A percentile compares a stretch with the other conserved stretches of the same genome.
phyloP scores from a whole-genome alignment of 345 rosid species.

The Eutrema heterophyllum region DNA sequence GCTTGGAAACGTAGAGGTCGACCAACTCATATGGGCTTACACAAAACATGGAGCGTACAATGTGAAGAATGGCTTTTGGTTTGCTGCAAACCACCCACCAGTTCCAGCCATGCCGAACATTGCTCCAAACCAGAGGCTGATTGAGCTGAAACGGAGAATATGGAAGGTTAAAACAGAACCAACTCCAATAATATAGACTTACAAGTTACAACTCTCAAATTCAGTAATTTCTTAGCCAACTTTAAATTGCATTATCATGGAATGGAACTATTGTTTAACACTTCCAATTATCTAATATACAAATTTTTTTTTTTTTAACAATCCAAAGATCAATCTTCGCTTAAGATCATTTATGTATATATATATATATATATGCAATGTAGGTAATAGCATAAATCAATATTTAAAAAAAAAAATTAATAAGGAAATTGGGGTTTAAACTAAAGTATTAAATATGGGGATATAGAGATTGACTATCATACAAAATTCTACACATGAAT shows the following conservation, averaged over 20 bases:
- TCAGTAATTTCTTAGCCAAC: not conserved
- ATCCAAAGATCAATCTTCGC: not conserved
- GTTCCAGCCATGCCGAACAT: no score
- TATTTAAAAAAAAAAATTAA: not conserved
- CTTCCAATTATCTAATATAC: not conserved
- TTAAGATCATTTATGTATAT: not conserved
- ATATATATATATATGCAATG: no score
- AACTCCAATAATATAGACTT: not conserved
- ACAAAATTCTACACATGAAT: not conserved
- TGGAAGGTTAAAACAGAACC: no score
- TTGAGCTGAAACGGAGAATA: no score
- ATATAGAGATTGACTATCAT: not conserved
- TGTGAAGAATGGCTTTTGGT: no score
- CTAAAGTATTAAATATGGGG: not conserved
- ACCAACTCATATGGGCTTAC: no score
- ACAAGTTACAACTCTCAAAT: constrained; percentile 4
- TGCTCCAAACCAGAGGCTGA: no score
- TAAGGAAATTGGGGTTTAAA: not conserved
- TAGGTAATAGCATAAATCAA: not conserved
- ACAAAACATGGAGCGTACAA: no score
- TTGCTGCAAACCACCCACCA: no score
- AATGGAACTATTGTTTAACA: not conserved
- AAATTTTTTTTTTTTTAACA: no score
- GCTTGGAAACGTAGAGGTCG: no score
- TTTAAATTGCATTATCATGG: not conserved